Conservation (phyloP, 2,329 filamentous ascomycete species). For the Trichothecium roseum region DNA sequence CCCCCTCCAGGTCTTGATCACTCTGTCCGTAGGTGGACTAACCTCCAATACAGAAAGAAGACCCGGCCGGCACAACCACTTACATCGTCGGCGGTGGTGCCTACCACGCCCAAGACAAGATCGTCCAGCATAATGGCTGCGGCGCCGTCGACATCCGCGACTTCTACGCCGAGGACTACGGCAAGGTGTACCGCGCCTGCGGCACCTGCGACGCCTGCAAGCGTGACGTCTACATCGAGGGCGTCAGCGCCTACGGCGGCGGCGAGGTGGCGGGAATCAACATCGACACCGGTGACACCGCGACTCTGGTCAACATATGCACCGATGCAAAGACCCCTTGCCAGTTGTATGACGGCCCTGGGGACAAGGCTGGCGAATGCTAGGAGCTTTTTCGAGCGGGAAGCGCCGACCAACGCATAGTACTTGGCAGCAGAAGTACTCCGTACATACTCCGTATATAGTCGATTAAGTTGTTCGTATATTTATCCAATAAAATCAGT, state of each 20-base stretch:
- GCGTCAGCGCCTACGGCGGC: conserved; percentile 26
- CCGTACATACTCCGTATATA: too few species aligned
- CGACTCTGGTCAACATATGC: conserved; percentile 9
- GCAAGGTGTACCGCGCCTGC: conserved; percentile 39
- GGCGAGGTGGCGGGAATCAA: conserved; percentile 33
- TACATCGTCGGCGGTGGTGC: conserved; percentile 28
- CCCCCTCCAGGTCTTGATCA: not conserved
- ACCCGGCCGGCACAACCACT: conserved; percentile 10
- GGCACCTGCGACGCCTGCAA: conserved; percentile 23
- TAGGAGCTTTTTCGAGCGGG: too few species aligned
- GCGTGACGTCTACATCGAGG: conserved; percentile 33
- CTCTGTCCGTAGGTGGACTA: not conserved
- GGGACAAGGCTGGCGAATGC: conserved; percentile 7
- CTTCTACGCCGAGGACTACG: conserved; percentile 22
- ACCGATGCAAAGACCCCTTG: conserved; percentile 10
- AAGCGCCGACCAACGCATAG: too few species aligned
- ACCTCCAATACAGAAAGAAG: conserved; percentile 8
- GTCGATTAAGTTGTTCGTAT: too few species aligned
- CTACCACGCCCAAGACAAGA: conserved; percentile 25
- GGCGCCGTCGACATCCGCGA: conserved; percentile 21
- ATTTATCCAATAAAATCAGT: too few species aligned
- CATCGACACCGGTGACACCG: conserved; percentile 22
- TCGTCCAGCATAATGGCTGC: conserved; percentile 30
- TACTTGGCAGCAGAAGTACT: too few species aligned
- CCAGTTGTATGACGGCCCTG: conserved; percentile 10